Percentiles rank a stretch among this genome's conserved stretches.
Evolutionary conservation across 2,329 filamentous ascomycete genomes (phyloP).

Genomic region (Xylaria sp.): DNA sequence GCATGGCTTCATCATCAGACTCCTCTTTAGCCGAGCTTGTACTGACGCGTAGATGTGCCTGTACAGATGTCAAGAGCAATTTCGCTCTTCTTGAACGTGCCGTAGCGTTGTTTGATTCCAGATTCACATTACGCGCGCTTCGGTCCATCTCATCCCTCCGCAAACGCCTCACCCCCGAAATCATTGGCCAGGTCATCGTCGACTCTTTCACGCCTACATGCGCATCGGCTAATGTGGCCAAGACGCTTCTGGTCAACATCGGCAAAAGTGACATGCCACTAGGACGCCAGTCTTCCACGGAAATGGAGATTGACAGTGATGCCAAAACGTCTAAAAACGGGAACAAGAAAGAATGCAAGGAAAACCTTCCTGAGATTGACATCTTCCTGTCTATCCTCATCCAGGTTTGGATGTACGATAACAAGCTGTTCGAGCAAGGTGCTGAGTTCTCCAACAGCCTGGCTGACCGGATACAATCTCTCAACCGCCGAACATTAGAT

Average conservation of each 20-base stretch:
- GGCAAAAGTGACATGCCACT: slow-evolving; percentile 62
- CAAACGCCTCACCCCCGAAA: slow-evolving; percentile 79
- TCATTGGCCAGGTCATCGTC: slow-evolving; percentile 73
- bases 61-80: slow-evolving; percentile 86
- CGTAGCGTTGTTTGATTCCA: slow-evolving; percentile 85
- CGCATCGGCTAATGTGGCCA: slow-evolving; percentile 59
- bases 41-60: slow-evolving; percentile 6
- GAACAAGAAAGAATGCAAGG: slow-evolving; percentile 63
- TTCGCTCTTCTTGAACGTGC: slow-evolving; percentile 88
- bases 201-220: slow-evolving; percentile 66
- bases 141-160: slow-evolving; percentile 93
- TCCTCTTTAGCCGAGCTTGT: not conserved
- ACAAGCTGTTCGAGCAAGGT: slow-evolving; percentile 73
- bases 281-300: slow-evolving; percentile 49
- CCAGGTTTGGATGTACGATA: slow-evolving; percentile 85
- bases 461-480: slow-evolving; percentile 74
- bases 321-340: slow-evolving; percentile 50
- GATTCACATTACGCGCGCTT: slow-evolving; percentile 90
- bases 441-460: slow-evolving; percentile 79
- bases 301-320: slow-evolving; percentile 71
- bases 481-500: slow-evolving; percentile 92
- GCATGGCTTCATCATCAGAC: not conserved
- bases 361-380: slow-evolving; percentile 79
- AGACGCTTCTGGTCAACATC: slow-evolving; percentile 64
- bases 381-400: slow-evolving; percentile 81